These are phyloP conservation scores for Geotrichum fermentans DNA, from an alignment of 1,139 yeast genomes.

Conservation along the genomic window DNA sequence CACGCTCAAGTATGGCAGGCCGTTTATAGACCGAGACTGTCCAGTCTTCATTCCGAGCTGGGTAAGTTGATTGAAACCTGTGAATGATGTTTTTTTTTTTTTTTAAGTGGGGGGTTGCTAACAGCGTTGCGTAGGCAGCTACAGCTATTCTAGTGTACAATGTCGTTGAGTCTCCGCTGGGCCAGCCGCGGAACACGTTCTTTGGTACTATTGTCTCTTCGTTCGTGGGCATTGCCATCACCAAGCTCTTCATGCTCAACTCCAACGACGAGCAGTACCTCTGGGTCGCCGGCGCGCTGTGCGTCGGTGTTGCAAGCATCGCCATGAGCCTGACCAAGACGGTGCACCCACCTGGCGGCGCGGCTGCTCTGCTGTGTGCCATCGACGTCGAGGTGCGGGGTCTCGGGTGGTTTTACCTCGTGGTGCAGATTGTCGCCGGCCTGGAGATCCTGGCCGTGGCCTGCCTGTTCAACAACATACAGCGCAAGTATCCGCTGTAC, in stretches of 20 bases:
- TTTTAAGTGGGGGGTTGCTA: no score
- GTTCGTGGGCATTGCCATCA: slow-evolving; percentile 51
- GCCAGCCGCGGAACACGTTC: slow-evolving; percentile 61
- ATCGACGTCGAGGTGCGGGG: slow-evolving; percentile 44
- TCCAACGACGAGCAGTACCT: slow-evolving; percentile 40
- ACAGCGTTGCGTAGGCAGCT: slow-evolving; percentile 46
- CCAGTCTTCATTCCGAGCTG: slow-evolving; percentile 55
- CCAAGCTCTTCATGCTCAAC: slow-evolving; percentile 46
- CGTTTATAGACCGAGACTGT: slow-evolving; percentile 45
- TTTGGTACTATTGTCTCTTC: slow-evolving; percentile 55
- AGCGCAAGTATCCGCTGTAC: slow-evolving; percentile 52
- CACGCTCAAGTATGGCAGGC: slow-evolving; percentile 46
- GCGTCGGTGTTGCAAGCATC: slow-evolving; percentile 55
- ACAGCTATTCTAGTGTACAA: slow-evolving; percentile 60
- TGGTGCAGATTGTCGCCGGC: slow-evolving; percentile 51
- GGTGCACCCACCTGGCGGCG: slow-evolving; percentile 74
- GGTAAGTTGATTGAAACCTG: no score
- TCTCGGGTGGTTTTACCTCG: slow-evolving; percentile 68
- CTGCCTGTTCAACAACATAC: slow-evolving; percentile 51
- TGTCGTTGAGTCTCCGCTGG: slow-evolving; percentile 53
- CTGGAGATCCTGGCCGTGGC: slow-evolving; percentile 52
- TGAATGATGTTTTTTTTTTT: no score
- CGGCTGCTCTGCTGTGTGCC: slow-evolving; percentile 60
- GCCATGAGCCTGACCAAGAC: slow-evolving; percentile 55
- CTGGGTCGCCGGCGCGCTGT: slow-evolving; percentile 59